A percentile compares a stretch with the other conserved stretches of the same genome.
Evolutionary conservation across 179 eudicot genomes (phyloP).

Genomic region (Heliamphora pulchella): DNA sequence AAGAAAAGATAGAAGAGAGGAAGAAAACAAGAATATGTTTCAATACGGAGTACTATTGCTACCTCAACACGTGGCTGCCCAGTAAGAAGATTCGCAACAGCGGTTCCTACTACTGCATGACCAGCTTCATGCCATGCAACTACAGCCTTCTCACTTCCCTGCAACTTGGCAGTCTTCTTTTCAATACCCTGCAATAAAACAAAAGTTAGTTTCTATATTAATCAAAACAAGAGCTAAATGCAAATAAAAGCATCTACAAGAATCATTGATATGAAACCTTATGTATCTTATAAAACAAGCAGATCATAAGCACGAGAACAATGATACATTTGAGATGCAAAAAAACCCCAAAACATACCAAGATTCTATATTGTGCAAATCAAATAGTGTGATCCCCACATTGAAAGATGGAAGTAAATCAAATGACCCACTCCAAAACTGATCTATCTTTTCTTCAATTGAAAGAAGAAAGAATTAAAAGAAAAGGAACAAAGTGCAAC

Average conservation of each 20-base stretch:
- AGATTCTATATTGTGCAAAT: not conserved
- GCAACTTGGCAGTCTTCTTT: slow-evolving; percentile 77
- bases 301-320: not conserved
- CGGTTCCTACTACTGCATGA: slow-evolving; percentile 95
- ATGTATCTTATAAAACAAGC: not conserved
- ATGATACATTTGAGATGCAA: not conserved
- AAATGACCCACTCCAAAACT: not conserved
- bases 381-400: not conserved
- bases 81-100: slow-evolving; percentile 81
- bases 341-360: not conserved
- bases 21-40: not conserved
- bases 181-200: slow-evolving; percentile 65
- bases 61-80: slow-evolving; percentile 98
- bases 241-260: not conserved
- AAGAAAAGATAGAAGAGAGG: not conserved
- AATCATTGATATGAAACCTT: not conserved
- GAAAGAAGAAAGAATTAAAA: not conserved
- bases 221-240: not conserved
- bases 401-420: not conserved
- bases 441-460: not conserved
- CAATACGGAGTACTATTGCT: slow-evolving; percentile 2
- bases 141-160: slow-evolving; percentile 87
- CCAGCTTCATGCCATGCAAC: slow-evolving; percentile 99
- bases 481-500: not conserved
- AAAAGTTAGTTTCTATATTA: not conserved